Base-by-base conservation (phyloP, 176 grass and related monocot genomes). In the Areca catechu region DNA sequence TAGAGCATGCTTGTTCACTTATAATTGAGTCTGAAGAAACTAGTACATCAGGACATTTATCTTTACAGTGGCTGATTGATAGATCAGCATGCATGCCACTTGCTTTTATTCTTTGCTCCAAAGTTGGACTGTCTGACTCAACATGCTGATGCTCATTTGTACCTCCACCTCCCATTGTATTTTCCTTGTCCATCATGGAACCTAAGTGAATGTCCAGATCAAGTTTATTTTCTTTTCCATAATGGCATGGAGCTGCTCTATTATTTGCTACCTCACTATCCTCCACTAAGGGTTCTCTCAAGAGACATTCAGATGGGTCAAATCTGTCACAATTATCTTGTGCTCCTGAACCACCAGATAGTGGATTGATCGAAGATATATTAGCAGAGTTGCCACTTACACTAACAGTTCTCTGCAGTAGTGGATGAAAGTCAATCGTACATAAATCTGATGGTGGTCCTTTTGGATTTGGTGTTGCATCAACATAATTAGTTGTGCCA, bases 361-460 rank as follows among this genome's bases (percentile, higher is more conserved):
- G 7, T 48, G 16, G 20, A 24, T 50, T 19, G 20, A 50, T 22
- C 48, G 34, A 20, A 24, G 68, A 58, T 20, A 57, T 3, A 17
- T 20, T 72, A 6, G 15, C 24, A 48, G 7, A 17, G 23, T 22
- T 53, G 66, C 60, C 15, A 30, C 62, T 65, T 49, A 71, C 72
- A 74, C 51, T 60, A 68, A 68, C 81, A 67, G 74, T 65, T 85
- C 87, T 77, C 75, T 76, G 93, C 66, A 92, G 56, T 57, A 98
- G 87, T 70, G 87, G 84, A 85, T 89, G 93, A 62, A 98, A 92
- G 49, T 79, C 87, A 19, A 88, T 81, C 63, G 78, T 88, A 69
- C 71, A 75, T 50, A 76, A 72, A 81, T 86, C 83, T 48, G 57
- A 61, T 70, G 74, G 71, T 70, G 29, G 66, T 67, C 61, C 53